Percentiles rank a stretch among this genome's conserved stretches.
These are phyloP conservation scores for Globisporangium uncinulatum DNA, from an alignment of 352 stramenopile species.

Conservation along the genomic window DNA sequence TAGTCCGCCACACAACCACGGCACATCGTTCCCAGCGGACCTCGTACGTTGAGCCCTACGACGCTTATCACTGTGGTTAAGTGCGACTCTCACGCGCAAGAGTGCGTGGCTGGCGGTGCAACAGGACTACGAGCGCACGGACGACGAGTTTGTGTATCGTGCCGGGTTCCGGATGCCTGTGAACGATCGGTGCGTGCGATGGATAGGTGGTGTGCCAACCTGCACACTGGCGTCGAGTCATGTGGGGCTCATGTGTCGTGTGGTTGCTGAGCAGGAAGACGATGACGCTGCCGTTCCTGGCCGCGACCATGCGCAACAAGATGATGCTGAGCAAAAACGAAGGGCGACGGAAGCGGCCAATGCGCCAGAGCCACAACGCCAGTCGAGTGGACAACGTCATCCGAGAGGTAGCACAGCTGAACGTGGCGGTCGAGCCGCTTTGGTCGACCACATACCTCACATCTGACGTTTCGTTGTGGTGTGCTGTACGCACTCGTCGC, in stretches of 20 bases:
- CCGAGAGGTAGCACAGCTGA: constrained; percentile 31
- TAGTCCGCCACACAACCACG: constrained; percentile 13
- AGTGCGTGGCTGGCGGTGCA: constrained; percentile 7
- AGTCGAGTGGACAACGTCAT: constrained; percentile 64
- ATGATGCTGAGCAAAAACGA: constrained; percentile 71
- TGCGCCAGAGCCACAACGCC: constrained; percentile 29
- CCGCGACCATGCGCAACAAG: constrained; percentile 54
- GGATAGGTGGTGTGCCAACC: too few species aligned
- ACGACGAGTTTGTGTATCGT: constrained; percentile 78
- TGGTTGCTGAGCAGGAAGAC: constrained; percentile 33
- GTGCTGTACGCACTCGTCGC: neutral
- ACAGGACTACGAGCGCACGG: constrained; percentile 53
- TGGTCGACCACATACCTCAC: neutral
- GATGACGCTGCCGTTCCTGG: constrained; percentile 70
- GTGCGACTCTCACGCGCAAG: too few species aligned
- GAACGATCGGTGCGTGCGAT: constrained; percentile 44
- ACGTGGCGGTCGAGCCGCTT: too few species aligned
- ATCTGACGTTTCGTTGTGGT: neutral
- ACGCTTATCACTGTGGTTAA: neutral
- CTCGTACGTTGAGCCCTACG: constrained; percentile 10
- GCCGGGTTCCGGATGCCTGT: constrained; percentile 82
- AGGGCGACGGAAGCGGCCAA: constrained; percentile 47
- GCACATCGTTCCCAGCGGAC: constrained; percentile 5
- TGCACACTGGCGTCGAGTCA: too few species aligned
- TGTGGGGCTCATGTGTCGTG: neutral